A percentile compares a stretch with the other conserved stretches of the same genome.
These are phyloP conservation scores for Cornus florida DNA, from an alignment of 148 eudicot species.

Conservation along the genomic window DNA sequence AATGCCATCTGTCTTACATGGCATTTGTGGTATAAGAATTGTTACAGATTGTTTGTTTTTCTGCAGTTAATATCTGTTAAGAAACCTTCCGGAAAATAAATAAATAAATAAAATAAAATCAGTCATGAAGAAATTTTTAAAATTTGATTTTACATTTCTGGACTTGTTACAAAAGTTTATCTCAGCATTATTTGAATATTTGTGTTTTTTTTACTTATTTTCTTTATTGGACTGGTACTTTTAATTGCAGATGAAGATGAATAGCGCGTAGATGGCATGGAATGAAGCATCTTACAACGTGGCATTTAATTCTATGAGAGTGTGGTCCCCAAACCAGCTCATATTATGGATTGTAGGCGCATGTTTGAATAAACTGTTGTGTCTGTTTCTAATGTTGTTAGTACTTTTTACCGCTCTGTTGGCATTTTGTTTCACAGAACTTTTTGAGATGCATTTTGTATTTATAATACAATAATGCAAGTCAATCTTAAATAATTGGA, in stretches of 20 bases:
- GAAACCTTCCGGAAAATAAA: too few species aligned
- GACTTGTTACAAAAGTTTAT: not conserved
- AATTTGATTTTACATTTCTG: not conserved
- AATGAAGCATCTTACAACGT: constrained; percentile 10
- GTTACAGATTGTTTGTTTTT: too few species aligned
- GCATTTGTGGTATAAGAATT: too few species aligned
- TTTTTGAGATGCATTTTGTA: not conserved
- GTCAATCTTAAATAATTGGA: constrained; percentile 11
- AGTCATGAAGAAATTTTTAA: not conserved
- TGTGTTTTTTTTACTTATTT: not conserved
- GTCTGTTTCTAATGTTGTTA: constrained; percentile 3
- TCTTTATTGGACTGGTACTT: not conserved
- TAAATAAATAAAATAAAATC: not conserved
- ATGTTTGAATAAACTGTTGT: constrained; percentile 2
- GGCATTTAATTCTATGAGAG: constrained; percentile 1
- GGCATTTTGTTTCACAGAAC: constrained; percentile 9
- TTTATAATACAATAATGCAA: not conserved
- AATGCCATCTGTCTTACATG: too few species aligned
- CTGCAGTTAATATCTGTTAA: too few species aligned
- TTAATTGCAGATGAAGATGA: constrained; percentile 49
- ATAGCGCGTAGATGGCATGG: constrained; percentile 20
- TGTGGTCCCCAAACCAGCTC: constrained; percentile 17
- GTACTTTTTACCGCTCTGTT: not conserved
- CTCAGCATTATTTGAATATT: too few species aligned
- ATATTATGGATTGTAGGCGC: constrained; percentile 15